Evolutionary conservation across 2,329 filamentous ascomycete genomes (phyloP).

Genomic region (Sclerotinia borealis): DNA sequence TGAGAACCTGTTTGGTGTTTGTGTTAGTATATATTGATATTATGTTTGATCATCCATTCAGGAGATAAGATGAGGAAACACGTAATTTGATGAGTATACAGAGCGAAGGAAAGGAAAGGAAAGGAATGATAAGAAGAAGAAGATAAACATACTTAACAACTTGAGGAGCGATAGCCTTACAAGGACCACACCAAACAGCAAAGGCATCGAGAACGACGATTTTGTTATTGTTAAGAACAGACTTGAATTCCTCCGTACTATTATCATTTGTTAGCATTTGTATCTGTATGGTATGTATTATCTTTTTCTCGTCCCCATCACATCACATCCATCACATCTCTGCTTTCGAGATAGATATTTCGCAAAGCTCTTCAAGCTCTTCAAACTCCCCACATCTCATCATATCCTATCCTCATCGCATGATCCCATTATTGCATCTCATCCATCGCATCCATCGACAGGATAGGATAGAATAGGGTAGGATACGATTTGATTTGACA

Average conservation of each 20-base stretch:
- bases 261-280: slow-evolving; percentile 19
- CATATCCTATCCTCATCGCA: not conserved
- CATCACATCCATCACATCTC: too few species aligned
- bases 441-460: too few species aligned
- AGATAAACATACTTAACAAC: slow-evolving; percentile 53
- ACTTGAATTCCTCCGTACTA: slow-evolving; percentile 55
- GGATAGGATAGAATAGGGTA: too few species aligned
- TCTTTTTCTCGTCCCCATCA: not conserved
- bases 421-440: too few species aligned
- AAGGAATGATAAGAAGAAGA: slow-evolving; percentile 5
- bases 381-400: not conserved
- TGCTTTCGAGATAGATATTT: not conserved
- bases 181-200: slow-evolving; percentile 90
- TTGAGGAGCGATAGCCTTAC: slow-evolving; percentile 80
- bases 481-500: too few species aligned
- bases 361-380: not conserved
- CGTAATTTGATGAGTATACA: too few species aligned
- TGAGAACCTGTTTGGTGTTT: slow-evolving; percentile 46
- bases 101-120: not conserved
- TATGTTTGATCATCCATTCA: slow-evolving; percentile 10
- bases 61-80: too few species aligned
- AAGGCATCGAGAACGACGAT: slow-evolving; percentile 80
- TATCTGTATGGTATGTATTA: not conserved
- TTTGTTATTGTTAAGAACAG: slow-evolving; percentile 47
- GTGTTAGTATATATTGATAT: slow-evolving; percentile 18